phyloP scores from a whole-genome alignment of 2,329 filamentous ascomycete species.

The Herpotrichia juniperi region DNA sequence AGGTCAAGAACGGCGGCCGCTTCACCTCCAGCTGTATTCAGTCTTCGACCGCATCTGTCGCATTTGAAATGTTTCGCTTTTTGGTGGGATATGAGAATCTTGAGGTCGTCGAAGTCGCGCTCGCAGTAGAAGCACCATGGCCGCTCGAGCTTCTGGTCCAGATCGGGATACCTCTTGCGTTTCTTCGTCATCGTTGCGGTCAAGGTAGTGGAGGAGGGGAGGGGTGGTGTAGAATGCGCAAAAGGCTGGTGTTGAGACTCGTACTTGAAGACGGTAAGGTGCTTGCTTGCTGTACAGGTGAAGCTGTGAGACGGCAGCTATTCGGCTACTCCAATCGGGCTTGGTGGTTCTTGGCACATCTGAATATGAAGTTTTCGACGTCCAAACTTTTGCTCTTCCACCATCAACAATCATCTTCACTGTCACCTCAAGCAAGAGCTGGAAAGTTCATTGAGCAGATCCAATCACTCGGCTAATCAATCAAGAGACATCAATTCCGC shows the following conservation, averaged over 20 bases:
- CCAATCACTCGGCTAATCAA: no score
- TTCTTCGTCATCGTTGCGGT: constrained; percentile 66
- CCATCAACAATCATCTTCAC: no score
- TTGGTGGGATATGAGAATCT: constrained; percentile 95
- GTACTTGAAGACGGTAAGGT: constrained; percentile 4
- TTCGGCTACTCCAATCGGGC: background rate
- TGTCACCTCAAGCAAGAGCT: no score
- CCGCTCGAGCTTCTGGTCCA: constrained; percentile 85
- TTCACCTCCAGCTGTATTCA: constrained; percentile 93
- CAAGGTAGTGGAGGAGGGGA: background rate
- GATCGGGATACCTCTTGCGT: constrained; percentile 82
- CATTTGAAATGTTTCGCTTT: constrained; percentile 99
- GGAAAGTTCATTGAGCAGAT: no score
- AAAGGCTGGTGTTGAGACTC: background rate
- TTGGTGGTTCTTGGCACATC: background rate
- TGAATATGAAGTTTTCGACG: background rate
- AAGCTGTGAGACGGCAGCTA: background rate
- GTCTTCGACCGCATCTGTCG: constrained; percentile 81
- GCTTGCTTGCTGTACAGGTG: background rate
- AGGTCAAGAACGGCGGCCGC: background rate
- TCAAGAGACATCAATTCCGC: no score
- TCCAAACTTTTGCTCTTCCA: background rate
- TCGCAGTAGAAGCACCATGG: constrained; percentile 99
- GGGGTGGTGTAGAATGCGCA: background rate
- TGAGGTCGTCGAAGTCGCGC: constrained; percentile 95